Evolutionary conservation across 2,329 filamentous ascomycete genomes (phyloP), one percentile per base, ranked within the genome.

Genomic region (Monosporascus sp.): DNA sequence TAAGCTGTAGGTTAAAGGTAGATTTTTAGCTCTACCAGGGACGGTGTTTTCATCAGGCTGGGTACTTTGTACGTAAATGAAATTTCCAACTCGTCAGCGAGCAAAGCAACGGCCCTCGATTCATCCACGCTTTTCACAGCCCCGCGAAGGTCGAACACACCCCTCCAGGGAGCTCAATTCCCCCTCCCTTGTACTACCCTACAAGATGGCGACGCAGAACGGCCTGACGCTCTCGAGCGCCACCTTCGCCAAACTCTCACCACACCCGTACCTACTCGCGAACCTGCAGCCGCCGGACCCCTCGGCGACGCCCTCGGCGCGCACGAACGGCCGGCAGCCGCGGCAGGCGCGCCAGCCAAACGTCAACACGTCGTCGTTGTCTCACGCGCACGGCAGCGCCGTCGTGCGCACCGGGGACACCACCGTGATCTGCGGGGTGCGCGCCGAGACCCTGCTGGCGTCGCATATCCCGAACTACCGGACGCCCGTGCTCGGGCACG

Each of bases 361-460:
- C 37, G 78, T 94, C 62, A 94, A 97, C 71, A 84, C 85, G 0
- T 88, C 89, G 26, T 94, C 90, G 22, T 77, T 99, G 49, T 89
- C 91, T 1, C 91, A 99, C 70, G 88, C 91, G 52, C 87, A 96
- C 67, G 94, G 94, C 50, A 95, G 90, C 63, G 88, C 93, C 1
- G 87, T 97, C 0, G 88, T 97, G 49, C 84, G 94, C 37, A 78
- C 89, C 50, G 94, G 94, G 47, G 90, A 95, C 70, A 97, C 93
- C 1, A 91, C 91, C 1, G 90, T 92, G n/a, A 92, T 99, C 38
- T 97, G 92, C 68, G 94, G 93, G 53, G 85, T 99, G 20, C 85
- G 93, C 45, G 92, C 81, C 50, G 94, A 99, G 73, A 86, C 96
- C 7, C 77, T 99, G 26, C 78, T 86, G 48, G 86, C 88, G 3